A percentile compares a stretch with the other conserved stretches of the same genome.
Evolutionary conservation across 345 rosid species (phyloP).

Genomic region (Combretum micranthum): DNA sequence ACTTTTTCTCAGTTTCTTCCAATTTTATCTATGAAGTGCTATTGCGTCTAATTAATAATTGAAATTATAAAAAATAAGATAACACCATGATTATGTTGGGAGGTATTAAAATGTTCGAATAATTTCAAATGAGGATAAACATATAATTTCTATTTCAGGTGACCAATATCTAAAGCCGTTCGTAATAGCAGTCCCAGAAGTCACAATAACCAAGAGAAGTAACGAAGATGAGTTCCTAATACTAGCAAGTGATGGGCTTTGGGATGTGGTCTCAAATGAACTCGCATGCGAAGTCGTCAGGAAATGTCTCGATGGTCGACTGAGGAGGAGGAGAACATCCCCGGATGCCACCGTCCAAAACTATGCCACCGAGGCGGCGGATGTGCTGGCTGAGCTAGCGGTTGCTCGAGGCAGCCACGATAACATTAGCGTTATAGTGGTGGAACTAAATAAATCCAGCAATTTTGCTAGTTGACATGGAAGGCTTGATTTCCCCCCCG

Average conservation of each 20-base stretch:
- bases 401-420: conserved; percentile 52
- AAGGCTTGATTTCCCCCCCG: no score
- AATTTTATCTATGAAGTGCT: no score
- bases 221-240: conserved; percentile 33
- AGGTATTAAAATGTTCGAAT: no score
- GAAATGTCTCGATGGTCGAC: conserved; percentile 3
- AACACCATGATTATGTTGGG: no score
- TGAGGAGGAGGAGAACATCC: no score
- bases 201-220: conserved; percentile 21
- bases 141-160: conserved; percentile 18
- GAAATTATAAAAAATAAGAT: no score
- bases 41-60: no score
- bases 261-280: conserved; percentile 40
- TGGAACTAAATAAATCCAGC: not conserved
- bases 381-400: conserved; percentile 42
- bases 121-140: no score
- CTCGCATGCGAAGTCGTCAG: conserved; percentile 24
- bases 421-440: conserved; percentile 45
- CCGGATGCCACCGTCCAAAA: no score
- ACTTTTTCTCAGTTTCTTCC: no score
- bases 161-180: conserved; percentile 36
- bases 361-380: conserved; percentile 34
- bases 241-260: conserved; percentile 41
- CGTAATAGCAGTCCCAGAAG: conserved; percentile 33
- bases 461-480: no score